Evolutionary conservation across 495 filamentous ascomycete species (phyloP), one percentile per base, ranked within the genome.

Genomic region (Hyaloscypha finlandica): DNA sequence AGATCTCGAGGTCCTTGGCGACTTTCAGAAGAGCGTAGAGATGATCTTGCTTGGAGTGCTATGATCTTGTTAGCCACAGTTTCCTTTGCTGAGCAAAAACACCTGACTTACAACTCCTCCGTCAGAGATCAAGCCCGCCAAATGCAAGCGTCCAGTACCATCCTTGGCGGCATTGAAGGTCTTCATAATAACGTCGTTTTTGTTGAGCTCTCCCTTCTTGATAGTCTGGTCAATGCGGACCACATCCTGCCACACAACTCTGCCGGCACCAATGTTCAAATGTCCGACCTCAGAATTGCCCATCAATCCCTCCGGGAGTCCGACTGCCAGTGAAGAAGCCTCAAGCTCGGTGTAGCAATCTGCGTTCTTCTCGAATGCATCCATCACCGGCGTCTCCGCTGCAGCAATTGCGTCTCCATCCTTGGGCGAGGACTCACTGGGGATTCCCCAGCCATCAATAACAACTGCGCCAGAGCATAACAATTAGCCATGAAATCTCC

Each of bases 211-310:
- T 35, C 85, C 88, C 74, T 94, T 94, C 87, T 96, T 97, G 79
- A 98, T 87, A 20, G 91, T 91, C 80, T 91, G 89, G 79, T 98
- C 95, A 79, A 99, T 99, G 73, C 95, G 91, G 66, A 99, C 95
- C 67, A 96, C 96, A 81, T 99, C 95, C 79, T 99, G 95, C 95
- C 95, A 99, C 72, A 99, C 95, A 51, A 99, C 96, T 77, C 95
- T 86, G 53, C 95, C 95, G 67, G 95, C 95, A 75, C 95, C 95
- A 79, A 99, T 98, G 83, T 99, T 99, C 79, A 99, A 79, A 79
- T 99, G 95, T 45, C 95, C 95, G 71, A 99, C 95, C 78, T 99
- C 95, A 75, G 91, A 95, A 82, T 99, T 99, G 42, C 95, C 95
- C 95, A 99, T 99, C 66, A 99, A 83, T 48, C 95, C 95, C 75